A percentile compares a stretch with the other conserved stretches of the same genome.
phyloP scores from a whole-genome alignment of 495 filamentous ascomycete genomes.

The Xylaria flabelliformis region DNA sequence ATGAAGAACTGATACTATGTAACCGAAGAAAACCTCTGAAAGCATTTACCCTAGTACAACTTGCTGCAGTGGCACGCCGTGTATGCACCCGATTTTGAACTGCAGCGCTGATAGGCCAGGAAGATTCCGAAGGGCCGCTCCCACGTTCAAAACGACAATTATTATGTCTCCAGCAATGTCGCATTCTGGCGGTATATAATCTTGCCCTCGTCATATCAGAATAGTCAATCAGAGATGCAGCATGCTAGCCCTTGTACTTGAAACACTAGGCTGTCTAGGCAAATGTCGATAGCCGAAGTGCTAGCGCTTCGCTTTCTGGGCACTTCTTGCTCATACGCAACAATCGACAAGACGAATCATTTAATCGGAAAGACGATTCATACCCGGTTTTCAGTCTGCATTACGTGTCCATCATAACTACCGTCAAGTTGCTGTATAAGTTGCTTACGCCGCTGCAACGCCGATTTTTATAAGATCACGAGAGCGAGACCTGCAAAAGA shows the following conservation, averaged over 20 bases:
- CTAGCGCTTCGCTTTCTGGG: not conserved
- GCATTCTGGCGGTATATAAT: conserved; percentile 8
- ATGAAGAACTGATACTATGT: not conserved
- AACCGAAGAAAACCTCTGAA: not conserved
- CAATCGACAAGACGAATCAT: not conserved
- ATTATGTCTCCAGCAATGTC: conserved; percentile 7
- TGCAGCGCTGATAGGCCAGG: conserved; percentile 18
- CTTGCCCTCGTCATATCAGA: conserved; percentile 13
- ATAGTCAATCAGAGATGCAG: conserved; percentile 4
- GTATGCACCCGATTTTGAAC: not conserved
- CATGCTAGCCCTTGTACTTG: conserved; percentile 14
- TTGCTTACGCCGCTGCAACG: not conserved
- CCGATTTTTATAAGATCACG: not conserved
- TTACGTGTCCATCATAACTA: conserved; percentile 1
- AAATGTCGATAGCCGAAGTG: conserved; percentile 16
- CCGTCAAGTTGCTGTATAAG: not conserved
- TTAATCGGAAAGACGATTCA: not conserved
- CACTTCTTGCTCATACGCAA: not conserved
- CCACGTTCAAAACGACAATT: not conserved
- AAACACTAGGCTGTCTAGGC: conserved; percentile 17
- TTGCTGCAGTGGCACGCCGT: conserved; percentile 10
- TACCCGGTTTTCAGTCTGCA: not conserved
- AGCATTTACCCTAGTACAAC: not conserved
- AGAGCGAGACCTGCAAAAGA: not conserved
- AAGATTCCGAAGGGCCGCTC: conserved; percentile 8